These are phyloP conservation scores for Allium sativum DNA, from an alignment of 106 monocot genomes.

Conservation along the genomic window DNA sequence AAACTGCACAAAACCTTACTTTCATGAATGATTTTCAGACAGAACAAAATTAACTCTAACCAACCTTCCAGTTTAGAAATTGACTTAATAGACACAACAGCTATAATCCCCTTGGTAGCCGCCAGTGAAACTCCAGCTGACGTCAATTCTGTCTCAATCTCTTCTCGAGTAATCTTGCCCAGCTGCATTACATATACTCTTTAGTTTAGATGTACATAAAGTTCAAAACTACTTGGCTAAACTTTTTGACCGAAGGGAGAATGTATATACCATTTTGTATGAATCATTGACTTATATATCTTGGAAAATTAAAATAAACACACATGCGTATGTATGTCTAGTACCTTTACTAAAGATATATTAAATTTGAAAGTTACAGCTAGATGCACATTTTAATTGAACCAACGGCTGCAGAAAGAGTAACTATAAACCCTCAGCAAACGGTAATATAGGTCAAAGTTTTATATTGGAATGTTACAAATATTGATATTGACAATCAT, in stretches of 20 bases:
- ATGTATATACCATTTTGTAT: no score
- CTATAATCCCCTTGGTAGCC: slow-evolving; percentile 74
- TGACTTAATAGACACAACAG: slow-evolving; percentile 78
- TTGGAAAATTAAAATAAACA: no score
- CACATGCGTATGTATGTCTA: no score
- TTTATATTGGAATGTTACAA: no score
- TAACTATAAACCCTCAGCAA: no score
- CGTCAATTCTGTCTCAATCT: slow-evolving; percentile 79
- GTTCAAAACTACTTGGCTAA: not conserved
- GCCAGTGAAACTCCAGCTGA: slow-evolving; percentile 45
- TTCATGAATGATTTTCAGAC: not conserved
- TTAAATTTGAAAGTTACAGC: no score
- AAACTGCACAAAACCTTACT: not conserved
- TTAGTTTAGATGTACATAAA: not conserved
- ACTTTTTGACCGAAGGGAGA: not conserved
- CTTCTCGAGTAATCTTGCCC: slow-evolving; percentile 77
- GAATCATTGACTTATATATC: no score
- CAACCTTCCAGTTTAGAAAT: slow-evolving; percentile 85
- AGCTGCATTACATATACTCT: slow-evolving; percentile 32
- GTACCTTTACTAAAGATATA: no score
- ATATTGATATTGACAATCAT: no score
- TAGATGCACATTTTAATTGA: no score
- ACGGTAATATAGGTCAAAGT: no score
- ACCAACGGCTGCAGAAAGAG: no score
- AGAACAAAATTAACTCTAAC: not conserved